These are phyloP conservation scores for Hamigera avellanea DNA, from an alignment of 495 filamentous ascomycete species.

Conservation along the genomic window DNA sequence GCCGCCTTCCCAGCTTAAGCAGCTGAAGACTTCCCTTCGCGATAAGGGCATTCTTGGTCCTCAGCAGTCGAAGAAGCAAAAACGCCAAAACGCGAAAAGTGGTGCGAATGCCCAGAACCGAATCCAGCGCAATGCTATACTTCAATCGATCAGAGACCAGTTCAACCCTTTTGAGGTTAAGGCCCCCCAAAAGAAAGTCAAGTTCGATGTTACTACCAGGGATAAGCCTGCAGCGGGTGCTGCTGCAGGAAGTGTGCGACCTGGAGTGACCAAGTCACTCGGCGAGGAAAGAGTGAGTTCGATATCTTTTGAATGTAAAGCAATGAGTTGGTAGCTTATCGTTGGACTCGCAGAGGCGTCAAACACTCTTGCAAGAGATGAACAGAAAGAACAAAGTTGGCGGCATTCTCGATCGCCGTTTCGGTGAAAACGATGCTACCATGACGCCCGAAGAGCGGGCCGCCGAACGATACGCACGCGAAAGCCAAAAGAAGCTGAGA, in stretches of 20 bases:
- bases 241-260: conserved; percentile 46
- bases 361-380: conserved; percentile 78
- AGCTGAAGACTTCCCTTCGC: conserved; percentile 77
- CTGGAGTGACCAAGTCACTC: conserved; percentile 70
- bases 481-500: conserved; percentile 63
- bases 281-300: conserved; percentile 72
- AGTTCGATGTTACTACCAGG: conserved; percentile 62
- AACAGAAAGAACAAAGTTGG: conserved; percentile 78
- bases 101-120: conserved; percentile 50
- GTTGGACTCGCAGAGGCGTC: conserved; percentile 43
- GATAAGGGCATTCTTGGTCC: conserved; percentile 81
- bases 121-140: conserved; percentile 58
- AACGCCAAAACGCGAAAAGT: conserved; percentile 57
- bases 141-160: conserved; percentile 77
- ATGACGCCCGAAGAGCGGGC: conserved; percentile 93
- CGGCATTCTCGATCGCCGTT: conserved; percentile 83
- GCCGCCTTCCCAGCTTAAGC: conserved; percentile 93
- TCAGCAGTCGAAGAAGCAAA: conserved; percentile 86
- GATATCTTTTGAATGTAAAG: conserved; percentile 1
- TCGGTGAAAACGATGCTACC: conserved; percentile 88
- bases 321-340: not conserved
- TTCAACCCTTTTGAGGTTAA: conserved; percentile 98
- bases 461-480: conserved; percentile 76
- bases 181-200: conserved; percentile 50
- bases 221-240: conserved; percentile 29